Evolutionary conservation across 2,329 filamentous ascomycete genomes (phyloP), one percentile per base, ranked within the genome.

Genomic region (Hirsutella minnesotensis): DNA sequence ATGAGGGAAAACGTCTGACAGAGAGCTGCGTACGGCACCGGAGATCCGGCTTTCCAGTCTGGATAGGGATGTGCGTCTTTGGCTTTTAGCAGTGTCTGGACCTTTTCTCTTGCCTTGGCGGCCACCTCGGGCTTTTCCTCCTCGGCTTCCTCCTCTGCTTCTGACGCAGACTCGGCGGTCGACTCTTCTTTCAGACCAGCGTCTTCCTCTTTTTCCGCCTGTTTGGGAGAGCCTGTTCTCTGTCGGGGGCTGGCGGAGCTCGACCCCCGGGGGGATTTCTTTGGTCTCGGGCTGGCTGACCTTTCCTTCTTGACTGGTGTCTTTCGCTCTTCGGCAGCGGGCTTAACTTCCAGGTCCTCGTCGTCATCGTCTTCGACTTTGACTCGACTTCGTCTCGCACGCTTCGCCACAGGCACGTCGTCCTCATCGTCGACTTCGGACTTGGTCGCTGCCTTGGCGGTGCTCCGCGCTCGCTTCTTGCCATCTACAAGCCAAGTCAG

Each of bases 1-100:
- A 96, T 81, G 29, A 95, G 77, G 2, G 89, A 95, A 55, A 96
- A 96, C 0, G 92, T 96, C 10, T 80, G 87, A 63, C 92, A 96
- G 8, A 98, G 73, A 12, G 92, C 92, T 21, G 88, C 90, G 55
- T 96, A 98, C 1, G 92, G 92, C 2, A 95, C 89, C 10, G 90
- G 86, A 39, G 84, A 76, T 38, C 89, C 89, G 38, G 83, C 68
- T 59, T 87, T 84, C 92, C 92, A 98, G 62, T 98, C 90, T 1
- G 89, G 89, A 62, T 90, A 96, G n/a, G 84, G 80, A 54, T 94
- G 84, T 50, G 87, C 83, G 33, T 64, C 69, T 41, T 73, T 77
- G 16, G 75, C 68, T 56, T 80, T 80, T 45, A 95, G 66, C 39
- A 81, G 84, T 9, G 78, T 78, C 59, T 95, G 88, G 10, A 90